These are phyloP conservation scores for Lagenaria siceraria DNA, from an alignment of 306 rosid species.

Conservation along the genomic window DNA sequence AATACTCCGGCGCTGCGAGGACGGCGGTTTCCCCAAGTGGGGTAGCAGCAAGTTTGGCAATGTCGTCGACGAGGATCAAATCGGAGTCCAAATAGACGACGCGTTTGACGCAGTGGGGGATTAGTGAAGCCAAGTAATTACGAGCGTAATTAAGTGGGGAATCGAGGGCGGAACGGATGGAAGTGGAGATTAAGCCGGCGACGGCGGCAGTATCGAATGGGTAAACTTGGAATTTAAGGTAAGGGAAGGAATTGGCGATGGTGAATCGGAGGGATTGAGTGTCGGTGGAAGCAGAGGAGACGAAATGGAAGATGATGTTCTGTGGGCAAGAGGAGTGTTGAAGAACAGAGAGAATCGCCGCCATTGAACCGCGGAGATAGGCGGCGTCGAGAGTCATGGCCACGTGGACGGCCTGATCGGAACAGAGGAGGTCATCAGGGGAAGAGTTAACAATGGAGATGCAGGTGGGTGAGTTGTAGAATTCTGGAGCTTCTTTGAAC, in stretches of 20 bases:
- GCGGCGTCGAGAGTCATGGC: constrained; percentile 86
- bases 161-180: constrained; percentile 82
- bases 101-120: constrained; percentile 37
- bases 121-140: constrained; percentile 58
- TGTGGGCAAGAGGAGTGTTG: constrained; percentile 95
- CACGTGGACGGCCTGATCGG: constrained; percentile 41
- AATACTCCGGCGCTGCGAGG: constrained; percentile 94
- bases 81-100: constrained; percentile 92
- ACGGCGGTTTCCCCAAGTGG: constrained; percentile 27
- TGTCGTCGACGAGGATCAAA: constrained; percentile 78
- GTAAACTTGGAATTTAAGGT: constrained; percentile 61
- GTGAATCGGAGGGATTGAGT: constrained; percentile 16
- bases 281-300: constrained; percentile 36
- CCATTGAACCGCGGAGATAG: constrained; percentile 94
- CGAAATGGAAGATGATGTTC: constrained; percentile 58
- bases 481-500: constrained; percentile 87
- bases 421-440: constrained; percentile 11
- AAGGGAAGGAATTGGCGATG: constrained; percentile 52
- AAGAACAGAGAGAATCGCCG: constrained; percentile 82
- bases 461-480: constrained; percentile 66
- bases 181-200: constrained; percentile 70
- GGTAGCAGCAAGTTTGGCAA: constrained; percentile 59
- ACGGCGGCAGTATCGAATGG: constrained; percentile 49
- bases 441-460: constrained; percentile 5
- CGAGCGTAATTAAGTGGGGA: constrained; percentile 94